phyloP scores from a whole-genome alignment of 2,329 filamentous ascomycete species.

The Thermomyces lanuginosus region DNA sequence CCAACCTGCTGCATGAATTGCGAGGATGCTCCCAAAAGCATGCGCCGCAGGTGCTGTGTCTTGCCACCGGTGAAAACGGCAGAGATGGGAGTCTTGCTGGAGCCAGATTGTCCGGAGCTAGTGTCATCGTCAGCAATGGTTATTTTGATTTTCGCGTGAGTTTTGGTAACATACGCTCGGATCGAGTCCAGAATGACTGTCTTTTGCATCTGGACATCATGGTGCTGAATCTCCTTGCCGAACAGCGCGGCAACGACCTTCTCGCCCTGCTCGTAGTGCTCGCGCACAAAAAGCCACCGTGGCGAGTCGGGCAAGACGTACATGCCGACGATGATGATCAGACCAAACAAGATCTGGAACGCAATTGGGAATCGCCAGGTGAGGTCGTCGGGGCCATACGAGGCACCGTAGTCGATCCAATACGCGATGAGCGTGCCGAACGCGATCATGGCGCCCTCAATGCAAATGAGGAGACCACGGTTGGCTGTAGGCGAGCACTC shows the following conservation, averaged over 20 bases:
- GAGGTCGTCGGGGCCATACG: slow-evolving; percentile 12
- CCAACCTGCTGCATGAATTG: slow-evolving; percentile 27
- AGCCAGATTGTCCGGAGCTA: slow-evolving; percentile 9
- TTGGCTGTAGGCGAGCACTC: slow-evolving; percentile 34
- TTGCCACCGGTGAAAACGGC: slow-evolving; percentile 9
- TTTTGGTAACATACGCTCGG: slow-evolving; percentile 11
- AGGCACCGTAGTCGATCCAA: slow-evolving; percentile 13
- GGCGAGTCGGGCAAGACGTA: slow-evolving; percentile 21
- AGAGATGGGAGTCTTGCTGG: slow-evolving; percentile 9
- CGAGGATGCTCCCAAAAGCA: slow-evolving; percentile 11
- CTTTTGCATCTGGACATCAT: slow-evolving; percentile 38
- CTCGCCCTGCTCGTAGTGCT: slow-evolving; percentile 30
- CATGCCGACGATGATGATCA: slow-evolving; percentile 25
- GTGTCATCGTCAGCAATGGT: slow-evolving; percentile 27
- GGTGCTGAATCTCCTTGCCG: slow-evolving; percentile 31
- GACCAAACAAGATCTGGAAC: slow-evolving; percentile 31
- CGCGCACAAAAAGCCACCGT: slow-evolving; percentile 29
- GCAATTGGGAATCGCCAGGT: slow-evolving; percentile 34
- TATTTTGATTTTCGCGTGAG: slow-evolving; percentile 32
- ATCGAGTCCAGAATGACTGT: slow-evolving; percentile 48
- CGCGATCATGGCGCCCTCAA: slow-evolving; percentile 30
- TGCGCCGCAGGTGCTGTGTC: slow-evolving; percentile 12
- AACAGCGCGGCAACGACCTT: slow-evolving; percentile 33
- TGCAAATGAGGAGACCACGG: slow-evolving; percentile 40
- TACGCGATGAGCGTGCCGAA: slow-evolving; percentile 16